These are phyloP conservation scores for Peronospora tabacina DNA, from an alignment of 352 stramenopile species.

Conservation along the genomic window DNA sequence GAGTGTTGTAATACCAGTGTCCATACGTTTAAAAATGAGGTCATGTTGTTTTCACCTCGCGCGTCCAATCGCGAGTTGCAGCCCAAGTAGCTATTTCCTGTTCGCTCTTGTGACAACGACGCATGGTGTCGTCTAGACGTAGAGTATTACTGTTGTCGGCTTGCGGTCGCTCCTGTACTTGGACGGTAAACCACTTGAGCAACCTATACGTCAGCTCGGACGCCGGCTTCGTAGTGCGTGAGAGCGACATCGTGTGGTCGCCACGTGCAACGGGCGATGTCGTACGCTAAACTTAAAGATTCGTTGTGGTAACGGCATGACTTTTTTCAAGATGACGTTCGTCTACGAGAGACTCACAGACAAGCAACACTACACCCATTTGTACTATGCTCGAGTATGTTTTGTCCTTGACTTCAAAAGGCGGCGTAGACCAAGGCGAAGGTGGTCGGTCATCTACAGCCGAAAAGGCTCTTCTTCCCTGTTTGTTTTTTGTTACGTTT, in stretches of 20 bases:
- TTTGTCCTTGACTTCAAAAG: too few species aligned
- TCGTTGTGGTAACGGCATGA: constrained; percentile 1
- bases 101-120: constrained; percentile 10
- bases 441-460: too few species aligned
- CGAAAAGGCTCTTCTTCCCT: too few species aligned
- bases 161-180: not conserved
- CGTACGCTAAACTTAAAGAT: constrained; percentile 3
- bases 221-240: constrained; percentile 16
- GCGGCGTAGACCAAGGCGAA: too few species aligned
- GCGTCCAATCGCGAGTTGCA: constrained; percentile 51
- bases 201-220: constrained; percentile 3
- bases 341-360: too few species aligned
- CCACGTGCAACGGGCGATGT: constrained; percentile 9
- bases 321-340: not conserved
- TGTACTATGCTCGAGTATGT: too few species aligned
- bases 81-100: constrained; percentile 7
- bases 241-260: constrained; percentile 15
- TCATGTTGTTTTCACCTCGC: constrained; percentile 68
- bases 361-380: not conserved
- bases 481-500: too few species aligned
- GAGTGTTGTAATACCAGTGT: constrained; percentile 39
- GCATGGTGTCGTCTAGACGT: not conserved
- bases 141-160: constrained; percentile 12
- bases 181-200: not conserved
- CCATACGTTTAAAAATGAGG: constrained; percentile 77